Percentiles rank a stretch among this genome's conserved stretches.
Evolutionary conservation across 2,329 filamentous ascomycete species (phyloP).

Genomic region (Cytospora piceae): DNA sequence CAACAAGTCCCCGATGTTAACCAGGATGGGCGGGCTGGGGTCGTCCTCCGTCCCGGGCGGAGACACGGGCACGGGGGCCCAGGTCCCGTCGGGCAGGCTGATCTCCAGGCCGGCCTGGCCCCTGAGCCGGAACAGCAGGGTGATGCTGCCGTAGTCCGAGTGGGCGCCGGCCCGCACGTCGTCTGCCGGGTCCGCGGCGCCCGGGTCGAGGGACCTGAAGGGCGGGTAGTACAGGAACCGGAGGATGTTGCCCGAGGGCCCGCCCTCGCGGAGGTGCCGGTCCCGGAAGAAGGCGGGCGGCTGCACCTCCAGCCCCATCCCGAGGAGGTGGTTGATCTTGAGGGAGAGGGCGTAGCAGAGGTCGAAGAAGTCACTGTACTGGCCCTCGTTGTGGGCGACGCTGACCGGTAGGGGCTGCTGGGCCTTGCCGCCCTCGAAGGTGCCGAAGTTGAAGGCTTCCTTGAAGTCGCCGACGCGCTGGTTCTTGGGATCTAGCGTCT

Average conservation of each 20-base stretch:
- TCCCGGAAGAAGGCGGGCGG: conserved; percentile 58
- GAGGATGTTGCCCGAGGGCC: conserved; percentile 62
- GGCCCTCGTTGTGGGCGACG: conserved; percentile 61
- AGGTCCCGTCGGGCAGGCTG: conserved; percentile 57
- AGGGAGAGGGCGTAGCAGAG: conserved; percentile 30
- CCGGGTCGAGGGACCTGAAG: conserved; percentile 41
- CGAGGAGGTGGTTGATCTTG: conserved; percentile 72
- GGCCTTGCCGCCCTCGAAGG: conserved; percentile 69
- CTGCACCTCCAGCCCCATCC: conserved; percentile 69
- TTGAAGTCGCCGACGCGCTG: conserved; percentile 87
- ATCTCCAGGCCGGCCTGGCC: conserved; percentile 89
- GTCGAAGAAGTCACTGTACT: conserved; percentile 68
- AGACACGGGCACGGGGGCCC: conserved; percentile 70
- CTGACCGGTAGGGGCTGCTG: conserved; percentile 76
- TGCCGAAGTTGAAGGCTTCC: conserved; percentile 91
- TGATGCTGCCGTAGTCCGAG: conserved; percentile 78
- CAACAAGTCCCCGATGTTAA: conserved; percentile 73
- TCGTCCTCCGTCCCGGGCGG: conserved; percentile 64
- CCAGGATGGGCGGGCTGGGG: conserved; percentile 72
- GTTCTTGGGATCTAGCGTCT: conserved; percentile 82
- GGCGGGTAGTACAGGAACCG: conserved; percentile 76
- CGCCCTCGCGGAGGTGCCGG: conserved; percentile 51
- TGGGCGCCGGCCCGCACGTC: conserved; percentile 90
- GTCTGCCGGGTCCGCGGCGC: conserved; percentile 47
- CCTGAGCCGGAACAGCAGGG: conserved; percentile 81